phyloP scores from a whole-genome alignment of 768 basidiomycete species.

The Xerocomellus dryophilus region DNA sequence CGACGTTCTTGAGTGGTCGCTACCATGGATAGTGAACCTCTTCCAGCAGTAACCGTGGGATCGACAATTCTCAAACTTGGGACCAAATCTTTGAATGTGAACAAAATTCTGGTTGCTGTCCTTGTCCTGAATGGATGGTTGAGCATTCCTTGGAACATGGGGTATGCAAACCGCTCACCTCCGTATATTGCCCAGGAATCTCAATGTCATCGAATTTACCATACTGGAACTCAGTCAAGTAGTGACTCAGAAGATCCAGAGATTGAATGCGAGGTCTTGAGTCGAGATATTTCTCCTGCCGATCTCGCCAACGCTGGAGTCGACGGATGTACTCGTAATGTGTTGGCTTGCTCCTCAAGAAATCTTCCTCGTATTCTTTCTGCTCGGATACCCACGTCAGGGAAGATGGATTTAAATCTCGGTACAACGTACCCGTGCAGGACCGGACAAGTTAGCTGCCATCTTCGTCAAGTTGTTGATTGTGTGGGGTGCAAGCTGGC shows the following conservation, averaged over 20 bases:
- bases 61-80: conserved; percentile 87
- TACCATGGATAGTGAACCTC: conserved; percentile 86
- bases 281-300: conserved; percentile 82
- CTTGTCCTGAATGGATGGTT: conserved; percentile 66
- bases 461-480: conserved; percentile 57
- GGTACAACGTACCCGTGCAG: conserved; percentile 49
- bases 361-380: conserved; percentile 91
- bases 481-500: conserved; percentile 53
- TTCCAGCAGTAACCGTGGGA: conserved; percentile 85
- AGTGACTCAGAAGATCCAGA: conserved; percentile 84
- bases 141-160: neutral
- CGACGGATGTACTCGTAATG: conserved; percentile 85
- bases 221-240: conserved; percentile 96
- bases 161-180: conserved; percentile 48
- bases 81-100: conserved; percentile 85
- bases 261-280: conserved; percentile 79
- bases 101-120: conserved; percentile 91
- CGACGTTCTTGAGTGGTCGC: conserved; percentile 82
- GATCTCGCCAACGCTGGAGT: conserved; percentile 91
- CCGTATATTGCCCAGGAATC: conserved; percentile 97
- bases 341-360: conserved; percentile 72
- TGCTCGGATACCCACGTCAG: conserved; percentile 31
- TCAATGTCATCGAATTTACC: conserved; percentile 97
- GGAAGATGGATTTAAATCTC: neutral
- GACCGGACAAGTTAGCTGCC: conserved; percentile 53